These are phyloP conservation scores for Colletotrichum sp. DNA, from an alignment of 2,329 filamentous ascomycete genomes.

Conservation along the genomic window DNA sequence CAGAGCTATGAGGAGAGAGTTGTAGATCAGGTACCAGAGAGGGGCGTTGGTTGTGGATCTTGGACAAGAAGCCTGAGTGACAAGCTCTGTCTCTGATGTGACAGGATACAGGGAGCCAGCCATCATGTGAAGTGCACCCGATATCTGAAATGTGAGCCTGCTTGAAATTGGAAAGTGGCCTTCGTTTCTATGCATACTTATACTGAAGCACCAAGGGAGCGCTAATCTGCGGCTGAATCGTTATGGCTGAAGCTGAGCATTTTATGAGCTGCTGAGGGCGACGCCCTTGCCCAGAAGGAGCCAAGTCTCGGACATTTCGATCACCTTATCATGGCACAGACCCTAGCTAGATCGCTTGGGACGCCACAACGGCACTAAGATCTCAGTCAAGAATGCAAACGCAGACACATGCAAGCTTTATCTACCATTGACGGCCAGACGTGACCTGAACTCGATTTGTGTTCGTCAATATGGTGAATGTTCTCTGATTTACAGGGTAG, in stretches of 20 bases:
- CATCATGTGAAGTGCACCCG: neutral
- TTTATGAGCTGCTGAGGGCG: neutral
- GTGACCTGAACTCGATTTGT: neutral
- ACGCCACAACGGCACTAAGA: neutral
- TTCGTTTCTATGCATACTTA: neutral
- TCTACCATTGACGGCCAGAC: neutral
- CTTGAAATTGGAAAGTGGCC: neutral
- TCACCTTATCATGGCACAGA: neutral
- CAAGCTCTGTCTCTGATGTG: neutral
- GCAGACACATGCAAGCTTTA: neutral
- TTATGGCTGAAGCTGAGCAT: neutral
- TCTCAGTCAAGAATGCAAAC: neutral
- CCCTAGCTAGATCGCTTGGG: neutral
- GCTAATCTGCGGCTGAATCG: neutral
- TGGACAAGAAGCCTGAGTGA: neutral
- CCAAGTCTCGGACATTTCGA: neutral
- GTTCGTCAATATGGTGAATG: neutral
- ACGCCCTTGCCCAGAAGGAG: neutral
- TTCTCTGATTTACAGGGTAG: neutral
- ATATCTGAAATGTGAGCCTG: neutral
- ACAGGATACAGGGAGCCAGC: neutral
- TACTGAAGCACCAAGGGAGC: neutral
- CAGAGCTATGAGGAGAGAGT: neutral
- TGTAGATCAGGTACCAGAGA: neutral
- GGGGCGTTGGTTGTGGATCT: neutral